Evolutionary conservation across 371 early-diverging fungal genomes (phyloP).

Genomic region (Amoeboaphelidium protococcarum): DNA sequence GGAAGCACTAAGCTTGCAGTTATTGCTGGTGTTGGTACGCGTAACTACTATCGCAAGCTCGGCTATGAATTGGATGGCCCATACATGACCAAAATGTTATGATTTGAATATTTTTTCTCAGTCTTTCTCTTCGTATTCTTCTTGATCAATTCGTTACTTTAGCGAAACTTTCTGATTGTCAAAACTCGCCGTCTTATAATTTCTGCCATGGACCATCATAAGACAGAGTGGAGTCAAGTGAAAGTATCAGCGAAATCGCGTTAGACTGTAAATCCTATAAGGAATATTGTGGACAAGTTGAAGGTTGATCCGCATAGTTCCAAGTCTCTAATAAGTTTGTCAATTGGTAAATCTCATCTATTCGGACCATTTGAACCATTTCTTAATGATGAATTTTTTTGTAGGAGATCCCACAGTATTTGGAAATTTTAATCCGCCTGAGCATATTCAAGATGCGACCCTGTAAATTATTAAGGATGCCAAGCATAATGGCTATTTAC

Average conservation of each 20-base stretch:
- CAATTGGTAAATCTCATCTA: slow-evolving; percentile 24
- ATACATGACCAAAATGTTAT: slow-evolving; percentile 18
- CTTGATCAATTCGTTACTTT: too few relatives aligned
- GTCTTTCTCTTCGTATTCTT: too few relatives aligned
- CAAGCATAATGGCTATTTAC: slow-evolving; percentile 57
- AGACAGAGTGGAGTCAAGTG: too few relatives aligned
- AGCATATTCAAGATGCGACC: slow-evolving; percentile 34
- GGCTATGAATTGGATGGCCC: slow-evolving; percentile 86
- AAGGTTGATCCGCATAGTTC: slow-evolving; percentile 34
- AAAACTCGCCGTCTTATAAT: too few relatives aligned
- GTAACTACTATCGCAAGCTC: slow-evolving; percentile 95
- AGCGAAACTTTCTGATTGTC: too few relatives aligned
- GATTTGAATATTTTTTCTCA: too few relatives aligned
- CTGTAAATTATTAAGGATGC: slow-evolving; percentile 28
- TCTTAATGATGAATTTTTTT: not conserved
- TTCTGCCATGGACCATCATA: too few relatives aligned
- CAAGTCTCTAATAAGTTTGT: slow-evolving; percentile 45
- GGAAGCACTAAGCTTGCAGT: slow-evolving; percentile 85
- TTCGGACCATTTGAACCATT: not conserved
- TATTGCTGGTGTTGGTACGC: slow-evolving; percentile 94
- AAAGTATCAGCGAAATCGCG: too few relatives aligned
- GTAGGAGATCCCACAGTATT: slow-evolving; percentile 64
- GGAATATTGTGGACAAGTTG: slow-evolving; percentile 49
- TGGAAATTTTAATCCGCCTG: slow-evolving; percentile 61
- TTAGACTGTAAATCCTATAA: slow-evolving; percentile 74